Evolutionary conservation across 805 yeast species (phyloP).

Genomic region (Hanseniaspora lindneri): DNA sequence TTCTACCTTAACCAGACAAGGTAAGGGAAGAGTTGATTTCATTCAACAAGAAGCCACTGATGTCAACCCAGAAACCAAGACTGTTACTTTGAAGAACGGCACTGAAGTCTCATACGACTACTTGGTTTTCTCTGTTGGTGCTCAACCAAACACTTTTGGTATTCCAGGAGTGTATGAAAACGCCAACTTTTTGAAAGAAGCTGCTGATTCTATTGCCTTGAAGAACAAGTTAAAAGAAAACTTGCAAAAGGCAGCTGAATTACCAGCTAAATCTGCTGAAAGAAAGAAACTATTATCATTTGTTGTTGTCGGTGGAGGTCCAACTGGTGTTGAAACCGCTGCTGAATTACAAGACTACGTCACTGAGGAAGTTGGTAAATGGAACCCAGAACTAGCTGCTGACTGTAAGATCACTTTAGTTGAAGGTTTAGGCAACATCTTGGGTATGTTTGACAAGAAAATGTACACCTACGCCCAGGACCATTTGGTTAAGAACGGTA

Average conservation of each 20-base stretch:
- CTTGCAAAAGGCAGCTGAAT: slow-evolving; percentile 75
- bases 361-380: slow-evolving; percentile 75
- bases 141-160: slow-evolving; percentile 87
- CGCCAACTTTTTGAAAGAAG: slow-evolving; percentile 82
- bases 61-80: slow-evolving; percentile 61
- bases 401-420: slow-evolving; percentile 77
- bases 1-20: slow-evolving; percentile 69
- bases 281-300: slow-evolving; percentile 74
- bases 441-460: slow-evolving; percentile 59
- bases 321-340: slow-evolving; percentile 96
- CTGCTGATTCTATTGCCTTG: slow-evolving; percentile 74
- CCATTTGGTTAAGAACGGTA: slow-evolving; percentile 55
- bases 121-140: slow-evolving; percentile 87
- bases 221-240: slow-evolving; percentile 73
- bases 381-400: slow-evolving; percentile 75
- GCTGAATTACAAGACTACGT: slow-evolving; percentile 92
- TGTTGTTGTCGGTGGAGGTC: slow-evolving; percentile 97
- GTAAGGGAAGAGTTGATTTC: slow-evolving; percentile 65
- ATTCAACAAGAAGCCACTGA: slow-evolving; percentile 84
- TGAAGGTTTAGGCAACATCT: slow-evolving; percentile 84
- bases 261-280: slow-evolving; percentile 61
- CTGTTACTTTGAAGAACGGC: slow-evolving; percentile 48
- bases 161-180: slow-evolving; percentile 86
- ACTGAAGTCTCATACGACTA: slow-evolving; percentile 57
- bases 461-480: slow-evolving; percentile 69